These are phyloP conservation scores for Microsporum ferrugineum DNA, from an alignment of 2,329 filamentous ascomycete genomes.

Conservation along the genomic window DNA sequence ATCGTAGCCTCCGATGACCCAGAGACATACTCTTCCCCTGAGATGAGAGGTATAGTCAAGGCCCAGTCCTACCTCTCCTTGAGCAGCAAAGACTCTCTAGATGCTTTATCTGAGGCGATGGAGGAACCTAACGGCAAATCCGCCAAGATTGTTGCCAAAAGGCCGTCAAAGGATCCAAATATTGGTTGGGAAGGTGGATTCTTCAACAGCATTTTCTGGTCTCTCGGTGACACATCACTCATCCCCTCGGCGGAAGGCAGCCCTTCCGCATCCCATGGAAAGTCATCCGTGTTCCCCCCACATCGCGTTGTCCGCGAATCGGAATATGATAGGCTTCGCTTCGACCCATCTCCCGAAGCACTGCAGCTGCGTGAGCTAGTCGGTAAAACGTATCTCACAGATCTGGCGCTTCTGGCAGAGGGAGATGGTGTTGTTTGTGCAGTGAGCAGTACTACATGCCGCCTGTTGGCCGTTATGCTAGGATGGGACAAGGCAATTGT, in stretches of 20 bases:
- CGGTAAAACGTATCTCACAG: conserved; percentile 69
- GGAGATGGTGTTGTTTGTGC: conserved; percentile 65
- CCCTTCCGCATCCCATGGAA: conserved; percentile 17
- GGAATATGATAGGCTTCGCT: conserved; percentile 15
- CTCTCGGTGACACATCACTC: conserved; percentile 48
- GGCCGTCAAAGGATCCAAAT: conserved; percentile 50
- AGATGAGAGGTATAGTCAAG: conserved; percentile 42
- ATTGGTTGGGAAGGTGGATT: conserved; percentile 86
- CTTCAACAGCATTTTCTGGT: conserved; percentile 71
- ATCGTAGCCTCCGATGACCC: conserved; percentile 74
- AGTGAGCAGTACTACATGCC: conserved; percentile 53
- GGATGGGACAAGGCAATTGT: conserved; percentile 60
- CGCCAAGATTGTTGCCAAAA: conserved; percentile 2
- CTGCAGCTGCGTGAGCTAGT: conserved; percentile 60
- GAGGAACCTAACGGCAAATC: conserved; percentile 2
- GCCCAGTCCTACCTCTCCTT: conserved; percentile 69
- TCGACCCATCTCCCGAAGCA: conserved; percentile 33
- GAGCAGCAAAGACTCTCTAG: conserved; percentile 58
- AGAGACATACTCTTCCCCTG: conserved; percentile 55
- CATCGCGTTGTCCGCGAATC: not conserved
- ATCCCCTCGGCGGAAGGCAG: conserved; percentile 28
- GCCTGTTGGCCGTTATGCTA: conserved; percentile 72
- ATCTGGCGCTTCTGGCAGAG: conserved; percentile 60
- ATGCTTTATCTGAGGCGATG: conserved; percentile 4
- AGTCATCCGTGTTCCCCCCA: conserved; percentile 9